A percentile compares a stretch with the other conserved stretches of the same genome.
Evolutionary conservation across 108 stramenopile genomes (phyloP).

Genomic region (Pseudonitzschia multiseries): DNA sequence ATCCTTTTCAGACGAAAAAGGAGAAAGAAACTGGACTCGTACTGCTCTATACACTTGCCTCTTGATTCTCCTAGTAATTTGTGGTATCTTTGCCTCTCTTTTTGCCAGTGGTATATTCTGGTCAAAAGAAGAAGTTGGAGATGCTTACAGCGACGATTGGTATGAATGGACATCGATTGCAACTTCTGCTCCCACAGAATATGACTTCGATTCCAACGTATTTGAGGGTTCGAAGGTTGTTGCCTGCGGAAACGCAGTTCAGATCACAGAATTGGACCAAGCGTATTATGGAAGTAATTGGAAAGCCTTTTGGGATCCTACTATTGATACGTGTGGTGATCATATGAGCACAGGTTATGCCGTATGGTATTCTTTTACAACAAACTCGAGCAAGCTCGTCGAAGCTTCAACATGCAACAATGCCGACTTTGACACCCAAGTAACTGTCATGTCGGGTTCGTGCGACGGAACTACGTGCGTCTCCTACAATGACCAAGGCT

Average conservation of each 20-base stretch:
- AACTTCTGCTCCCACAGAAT: constrained; percentile 5
- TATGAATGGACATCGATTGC: background rate
- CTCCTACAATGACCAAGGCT: constrained; percentile 34
- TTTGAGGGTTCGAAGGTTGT: constrained; percentile 13
- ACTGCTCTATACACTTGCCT: background rate
- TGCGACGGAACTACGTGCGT: constrained; percentile 23
- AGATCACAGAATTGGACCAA: constrained; percentile 11
- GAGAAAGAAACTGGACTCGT: background rate
- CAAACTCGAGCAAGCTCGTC: constrained; percentile 18
- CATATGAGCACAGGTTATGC: constrained; percentile 26
- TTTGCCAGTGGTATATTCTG: constrained; percentile 10
- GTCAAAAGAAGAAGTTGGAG: background rate
- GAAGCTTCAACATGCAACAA: constrained; percentile 35
- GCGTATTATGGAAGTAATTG: constrained; percentile 12
- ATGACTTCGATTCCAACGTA: background rate
- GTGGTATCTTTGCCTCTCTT: constrained; percentile 4
- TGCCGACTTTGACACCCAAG: constrained; percentile 35
- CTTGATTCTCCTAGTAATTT: background rate
- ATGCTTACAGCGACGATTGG: background rate
- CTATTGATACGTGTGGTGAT: constrained; percentile 36
- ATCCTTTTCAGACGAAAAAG: constrained; percentile 3
- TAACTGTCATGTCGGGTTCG: constrained; percentile 28
- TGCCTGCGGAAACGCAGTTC: constrained; percentile 21
- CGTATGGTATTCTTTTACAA: constrained; percentile 22
- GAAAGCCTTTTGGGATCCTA: constrained; percentile 19